Evolutionary conservation across 306 rosid genomes (phyloP).

Genomic region (Mucuna pruriens): DNA sequence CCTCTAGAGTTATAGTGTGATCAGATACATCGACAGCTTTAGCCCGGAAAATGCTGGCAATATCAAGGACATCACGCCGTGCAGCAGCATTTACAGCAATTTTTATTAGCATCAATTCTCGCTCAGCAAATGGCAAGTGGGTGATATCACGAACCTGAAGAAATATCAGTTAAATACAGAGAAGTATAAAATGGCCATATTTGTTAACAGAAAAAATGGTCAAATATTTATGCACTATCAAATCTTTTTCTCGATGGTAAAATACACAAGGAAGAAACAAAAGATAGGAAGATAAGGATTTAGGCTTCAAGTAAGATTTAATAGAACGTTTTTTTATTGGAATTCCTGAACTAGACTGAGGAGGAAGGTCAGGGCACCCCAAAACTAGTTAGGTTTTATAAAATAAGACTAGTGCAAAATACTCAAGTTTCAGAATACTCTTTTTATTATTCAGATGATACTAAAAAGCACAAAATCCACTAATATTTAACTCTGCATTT

Average conservation of each 20-base stretch:
- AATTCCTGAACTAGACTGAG: not conserved
- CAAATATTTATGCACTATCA: slow-evolving; percentile 6
- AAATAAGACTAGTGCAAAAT: not conserved
- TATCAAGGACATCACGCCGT: slow-evolving; percentile 82
- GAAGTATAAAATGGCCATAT: not conserved
- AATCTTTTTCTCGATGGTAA: slow-evolving; percentile 15
- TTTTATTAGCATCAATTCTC: slow-evolving; percentile 84
- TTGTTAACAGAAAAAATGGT: not conserved
- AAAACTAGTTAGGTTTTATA: not conserved
- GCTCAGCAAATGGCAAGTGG: slow-evolving; percentile 81
- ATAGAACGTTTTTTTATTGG: slow-evolving; percentile 6
- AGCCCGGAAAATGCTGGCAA: slow-evolving; percentile 86
- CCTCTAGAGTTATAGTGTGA: slow-evolving; percentile 88
- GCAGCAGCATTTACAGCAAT: slow-evolving; percentile 84
- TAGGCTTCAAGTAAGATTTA: not conserved
- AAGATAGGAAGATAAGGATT: not conserved
- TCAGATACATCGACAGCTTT: slow-evolving; percentile 84
- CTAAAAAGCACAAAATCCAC: slow-evolving; percentile 5
- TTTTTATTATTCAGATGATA: not conserved
- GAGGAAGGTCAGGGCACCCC: not conserved
- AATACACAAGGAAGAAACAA: slow-evolving; percentile 11
- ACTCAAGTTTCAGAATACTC: not conserved
- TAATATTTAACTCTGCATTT: not conserved
- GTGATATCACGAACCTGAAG: slow-evolving; percentile 78
- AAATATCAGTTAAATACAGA: slow-evolving; percentile 28